Percentiles rank a stretch among this genome's conserved stretches.
Evolutionary conservation across 1,284 basidiomycete species (phyloP).

Genomic region (Puccinia horiana): DNA sequence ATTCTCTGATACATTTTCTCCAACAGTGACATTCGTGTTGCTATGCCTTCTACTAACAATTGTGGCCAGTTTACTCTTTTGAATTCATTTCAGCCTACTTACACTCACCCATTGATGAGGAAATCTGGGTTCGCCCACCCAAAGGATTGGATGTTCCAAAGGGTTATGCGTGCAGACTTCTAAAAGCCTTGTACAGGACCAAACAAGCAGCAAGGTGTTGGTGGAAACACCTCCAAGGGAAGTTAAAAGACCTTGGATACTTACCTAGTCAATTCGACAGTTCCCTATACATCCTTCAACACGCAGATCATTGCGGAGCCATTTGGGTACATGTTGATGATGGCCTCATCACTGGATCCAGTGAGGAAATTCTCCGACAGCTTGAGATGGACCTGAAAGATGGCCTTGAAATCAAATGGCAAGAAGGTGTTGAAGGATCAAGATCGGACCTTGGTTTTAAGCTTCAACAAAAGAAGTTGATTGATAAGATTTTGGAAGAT

Average conservation of each 20-base stretch:
- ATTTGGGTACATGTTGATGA: slow-evolving; percentile 29
- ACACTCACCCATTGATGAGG: slow-evolving; percentile 18
- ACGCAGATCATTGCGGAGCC: not conserved
- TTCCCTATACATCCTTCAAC: not conserved
- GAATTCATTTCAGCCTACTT: slow-evolving; percentile 30
- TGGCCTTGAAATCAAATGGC: slow-evolving; percentile 14
- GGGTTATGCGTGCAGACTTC: not conserved
- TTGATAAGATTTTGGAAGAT: not conserved
- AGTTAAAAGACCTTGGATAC: not conserved
- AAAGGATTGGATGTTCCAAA: not conserved
- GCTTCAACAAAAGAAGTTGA: not conserved
- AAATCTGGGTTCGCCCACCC: slow-evolving; percentile 6
- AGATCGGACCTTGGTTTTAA: not conserved
- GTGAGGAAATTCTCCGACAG: not conserved
- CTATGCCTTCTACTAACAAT: slow-evolving; percentile 15
- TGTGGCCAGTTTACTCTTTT: slow-evolving; percentile 17
- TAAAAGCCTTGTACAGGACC: slow-evolving; percentile 20
- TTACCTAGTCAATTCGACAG: not conserved
- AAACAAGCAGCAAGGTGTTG: slow-evolving; percentile 8
- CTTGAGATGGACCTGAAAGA: not conserved
- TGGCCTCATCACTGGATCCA: not conserved
- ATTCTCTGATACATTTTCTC: slow-evolving; percentile 26
- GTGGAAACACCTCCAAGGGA: slow-evolving; percentile 4
- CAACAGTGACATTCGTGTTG: slow-evolving; percentile 21
- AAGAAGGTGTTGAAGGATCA: not conserved